These are phyloP conservation scores for Oryza rufipogon DNA, from an alignment of 176 grass and related monocot genomes.

Conservation along the genomic window DNA sequence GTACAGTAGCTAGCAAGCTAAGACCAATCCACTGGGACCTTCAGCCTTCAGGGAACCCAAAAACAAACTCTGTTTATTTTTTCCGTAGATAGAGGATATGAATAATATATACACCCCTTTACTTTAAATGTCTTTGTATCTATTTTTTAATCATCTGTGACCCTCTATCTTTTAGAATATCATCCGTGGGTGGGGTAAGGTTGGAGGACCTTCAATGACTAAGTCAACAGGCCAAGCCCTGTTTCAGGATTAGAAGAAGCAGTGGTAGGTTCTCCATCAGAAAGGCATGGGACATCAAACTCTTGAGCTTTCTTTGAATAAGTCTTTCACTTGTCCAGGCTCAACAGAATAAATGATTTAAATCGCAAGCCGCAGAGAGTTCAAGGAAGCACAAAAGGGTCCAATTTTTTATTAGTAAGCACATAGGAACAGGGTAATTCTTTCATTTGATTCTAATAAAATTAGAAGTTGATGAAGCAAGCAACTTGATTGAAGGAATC, in stretches of 20 bases:
- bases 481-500: constrained; percentile 9
- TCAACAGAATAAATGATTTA: background rate
- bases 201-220: background rate
- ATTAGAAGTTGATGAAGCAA: background rate
- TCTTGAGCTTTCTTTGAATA: background rate
- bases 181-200: background rate
- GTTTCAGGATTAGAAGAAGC: background rate
- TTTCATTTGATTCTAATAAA: constrained; percentile 2
- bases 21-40: background rate
- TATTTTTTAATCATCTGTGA: background rate
- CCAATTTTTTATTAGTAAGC: background rate
- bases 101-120: background rate
- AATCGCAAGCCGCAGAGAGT: background rate
- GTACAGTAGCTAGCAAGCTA: constrained; percentile 1
- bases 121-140: background rate
- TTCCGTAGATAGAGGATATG: background rate
- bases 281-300: background rate
- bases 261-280: background rate
- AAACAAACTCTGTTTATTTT: background rate
- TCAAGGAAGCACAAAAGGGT: constrained; percentile 3
- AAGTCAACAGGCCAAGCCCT: background rate
- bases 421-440: background rate
- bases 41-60: background rate
- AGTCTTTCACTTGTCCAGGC: background rate
- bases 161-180: background rate